A percentile compares a stretch with the other conserved stretches of the same genome.
Evolutionary conservation across 2,329 filamentous ascomycete species (phyloP).

Genomic region (Neophaeococcomyces mojaviensis): DNA sequence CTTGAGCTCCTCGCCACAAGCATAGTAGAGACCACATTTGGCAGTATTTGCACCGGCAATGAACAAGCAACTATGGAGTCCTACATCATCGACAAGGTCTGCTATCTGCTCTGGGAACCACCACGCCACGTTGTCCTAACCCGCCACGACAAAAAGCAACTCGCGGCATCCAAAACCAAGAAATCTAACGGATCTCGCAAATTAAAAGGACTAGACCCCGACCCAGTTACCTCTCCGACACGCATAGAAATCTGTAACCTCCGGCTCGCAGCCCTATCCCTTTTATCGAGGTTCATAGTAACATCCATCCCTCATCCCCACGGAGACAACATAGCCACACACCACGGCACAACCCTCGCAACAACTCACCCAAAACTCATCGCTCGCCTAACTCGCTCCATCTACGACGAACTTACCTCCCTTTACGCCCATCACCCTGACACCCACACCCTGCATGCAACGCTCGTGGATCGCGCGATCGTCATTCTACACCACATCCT

Average conservation of each 20-base stretch:
- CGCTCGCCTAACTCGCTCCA: slow-evolving; percentile 65
- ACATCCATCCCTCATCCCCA: slow-evolving; percentile 23
- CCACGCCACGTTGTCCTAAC: slow-evolving; percentile 27
- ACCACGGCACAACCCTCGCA: slow-evolving; percentile 55
- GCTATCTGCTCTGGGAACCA: slow-evolving; percentile 49
- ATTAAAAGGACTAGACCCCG: background rate
- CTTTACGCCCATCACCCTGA: slow-evolving; percentile 47
- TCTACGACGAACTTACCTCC: slow-evolving; percentile 62
- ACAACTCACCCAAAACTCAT: slow-evolving; percentile 62
- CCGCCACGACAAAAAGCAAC: background rate
- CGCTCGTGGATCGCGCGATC: slow-evolving; percentile 52
- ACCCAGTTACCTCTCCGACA: slow-evolving; percentile 27
- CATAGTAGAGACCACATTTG: slow-evolving; percentile 46
- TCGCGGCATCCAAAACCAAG: background rate
- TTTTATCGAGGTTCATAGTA: slow-evolving; percentile 37
- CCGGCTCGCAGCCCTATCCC: slow-evolving; percentile 37
- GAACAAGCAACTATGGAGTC: slow-evolving; percentile 36
- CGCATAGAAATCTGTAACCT: slow-evolving; percentile 31
- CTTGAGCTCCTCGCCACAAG: slow-evolving; percentile 51
- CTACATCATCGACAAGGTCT: slow-evolving; percentile 50
- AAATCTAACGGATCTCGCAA: background rate
- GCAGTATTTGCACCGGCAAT: slow-evolving; percentile 40
- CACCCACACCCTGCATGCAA: slow-evolving; percentile 39
- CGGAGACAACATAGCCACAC: slow-evolving; percentile 55
- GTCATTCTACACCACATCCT: slow-evolving; percentile 56